These are phyloP conservation scores for Carallia pectinifolia DNA, from an alignment of 345 rosid genomes.

Conservation along the genomic window DNA sequence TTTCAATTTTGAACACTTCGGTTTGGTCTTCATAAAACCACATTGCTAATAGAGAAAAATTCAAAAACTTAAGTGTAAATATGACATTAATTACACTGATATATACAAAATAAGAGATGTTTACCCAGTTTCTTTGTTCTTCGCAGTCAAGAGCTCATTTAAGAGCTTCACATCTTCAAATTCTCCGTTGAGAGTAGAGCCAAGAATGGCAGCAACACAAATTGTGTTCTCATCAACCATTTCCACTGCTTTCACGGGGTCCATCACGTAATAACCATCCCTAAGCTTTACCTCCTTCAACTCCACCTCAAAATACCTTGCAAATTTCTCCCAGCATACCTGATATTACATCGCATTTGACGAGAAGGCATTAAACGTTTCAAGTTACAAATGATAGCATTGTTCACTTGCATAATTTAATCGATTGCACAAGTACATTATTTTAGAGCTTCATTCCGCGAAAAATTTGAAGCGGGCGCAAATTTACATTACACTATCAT, in stretches of 20 bases:
- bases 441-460: no score
- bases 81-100: neutral
- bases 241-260: slow-evolving; percentile 23
- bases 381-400: no score
- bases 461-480: no score
- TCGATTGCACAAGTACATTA: no score
- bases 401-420: no score
- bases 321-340: slow-evolving; percentile 35
- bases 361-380: neutral
- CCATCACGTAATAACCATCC: slow-evolving; percentile 34
- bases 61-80: neutral
- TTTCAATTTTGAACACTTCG: no score
- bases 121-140: slow-evolving; percentile 29
- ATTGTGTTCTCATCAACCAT: slow-evolving; percentile 36
- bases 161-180: slow-evolving; percentile 31
- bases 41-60: neutral
- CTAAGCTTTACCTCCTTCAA: slow-evolving; percentile 33
- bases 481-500: no score
- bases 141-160: slow-evolving; percentile 23
- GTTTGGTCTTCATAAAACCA: no score
- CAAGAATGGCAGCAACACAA: slow-evolving; percentile 35
- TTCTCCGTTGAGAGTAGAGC: slow-evolving; percentile 34
- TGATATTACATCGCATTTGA: neutral
- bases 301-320: slow-evolving; percentile 31
- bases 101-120: neutral